phyloP scores from a whole-genome alignment of 2,329 filamentous ascomycete species.

The Emmonsiellopsis sp. region DNA sequence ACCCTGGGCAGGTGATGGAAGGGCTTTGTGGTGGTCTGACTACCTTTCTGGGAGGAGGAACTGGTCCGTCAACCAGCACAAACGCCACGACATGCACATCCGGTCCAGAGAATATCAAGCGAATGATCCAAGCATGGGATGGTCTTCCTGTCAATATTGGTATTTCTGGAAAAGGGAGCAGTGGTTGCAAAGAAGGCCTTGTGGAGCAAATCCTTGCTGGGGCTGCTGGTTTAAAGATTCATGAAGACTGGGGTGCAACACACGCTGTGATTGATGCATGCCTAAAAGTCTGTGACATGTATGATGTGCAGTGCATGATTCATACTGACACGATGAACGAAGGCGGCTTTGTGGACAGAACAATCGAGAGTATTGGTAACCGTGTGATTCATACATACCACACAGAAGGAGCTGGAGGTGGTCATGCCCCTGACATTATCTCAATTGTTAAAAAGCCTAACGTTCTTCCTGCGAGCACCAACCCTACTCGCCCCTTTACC shows the following conservation, averaged over 20 bases:
- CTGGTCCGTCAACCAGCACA: conserved; percentile 79
- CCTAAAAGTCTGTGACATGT: conserved; percentile 74
- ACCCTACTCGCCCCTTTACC: conserved; percentile 85
- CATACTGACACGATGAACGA: conserved; percentile 96
- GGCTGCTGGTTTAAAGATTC: conserved; percentile 82
- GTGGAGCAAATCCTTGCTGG: conserved; percentile 74
- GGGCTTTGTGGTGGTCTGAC: conserved; percentile 78
- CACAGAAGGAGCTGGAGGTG: conserved; percentile 88
- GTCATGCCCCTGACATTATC: conserved; percentile 94
- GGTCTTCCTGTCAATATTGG: conserved; percentile 74
- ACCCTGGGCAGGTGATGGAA: conserved; percentile 81
- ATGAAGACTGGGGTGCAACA: conserved; percentile 93
- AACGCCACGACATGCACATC: conserved; percentile 92
- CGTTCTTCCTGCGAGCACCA: conserved; percentile 83
- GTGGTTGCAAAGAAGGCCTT: conserved; percentile 59
- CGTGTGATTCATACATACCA: conserved; percentile 95
- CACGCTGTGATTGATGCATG: conserved; percentile 87
- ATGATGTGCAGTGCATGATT: conserved; percentile 87
- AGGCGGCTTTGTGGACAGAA: conserved; percentile 92
- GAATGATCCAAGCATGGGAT: conserved; percentile 87
- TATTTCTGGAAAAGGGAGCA: conserved; percentile 90
- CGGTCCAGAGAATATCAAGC: conserved; percentile 67
- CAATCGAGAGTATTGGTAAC: conserved; percentile 69
- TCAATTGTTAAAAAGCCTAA: conserved; percentile 80
- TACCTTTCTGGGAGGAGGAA: conserved; percentile 82